phyloP scores from a whole-genome alignment of 1,284 basidiomycete genomes.

The Trichosporon coremiiforme region DNA sequence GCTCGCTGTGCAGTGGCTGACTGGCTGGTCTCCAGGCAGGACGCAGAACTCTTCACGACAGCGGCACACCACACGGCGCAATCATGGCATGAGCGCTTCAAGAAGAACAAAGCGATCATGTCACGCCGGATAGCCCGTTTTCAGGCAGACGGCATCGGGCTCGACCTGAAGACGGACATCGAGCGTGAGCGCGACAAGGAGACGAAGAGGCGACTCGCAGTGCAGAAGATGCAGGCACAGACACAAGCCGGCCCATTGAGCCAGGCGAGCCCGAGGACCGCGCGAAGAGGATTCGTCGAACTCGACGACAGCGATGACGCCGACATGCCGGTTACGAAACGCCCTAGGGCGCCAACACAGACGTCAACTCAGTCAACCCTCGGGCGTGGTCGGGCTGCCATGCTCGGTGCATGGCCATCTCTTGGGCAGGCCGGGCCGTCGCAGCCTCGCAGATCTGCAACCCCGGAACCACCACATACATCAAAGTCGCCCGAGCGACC shows the following conservation, averaged over 20 bases:
- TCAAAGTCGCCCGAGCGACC: background rate
- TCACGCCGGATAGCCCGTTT: constrained; percentile 33
- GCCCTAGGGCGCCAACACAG: background rate
- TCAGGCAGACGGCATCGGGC: constrained; percentile 32
- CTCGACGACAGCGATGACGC: background rate
- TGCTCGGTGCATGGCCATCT: background rate
- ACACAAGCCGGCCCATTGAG: too few relatives aligned
- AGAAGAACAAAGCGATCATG: constrained; percentile 41
- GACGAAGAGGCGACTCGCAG: constrained; percentile 16
- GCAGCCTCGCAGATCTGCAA: background rate
- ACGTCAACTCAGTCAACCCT: background rate
- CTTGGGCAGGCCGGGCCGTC: background rate
- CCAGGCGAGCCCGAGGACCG: background rate
- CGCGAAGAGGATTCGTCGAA: background rate
- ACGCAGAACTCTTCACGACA: constrained; percentile 31
- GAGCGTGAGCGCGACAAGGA: constrained; percentile 34
- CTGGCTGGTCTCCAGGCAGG: background rate
- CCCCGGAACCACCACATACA: background rate
- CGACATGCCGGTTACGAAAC: background rate
- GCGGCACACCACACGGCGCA: constrained; percentile 41
- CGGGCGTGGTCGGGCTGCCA: background rate
- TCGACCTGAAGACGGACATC: constrained; percentile 37
- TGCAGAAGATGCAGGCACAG: background rate
- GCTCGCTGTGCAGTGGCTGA: constrained; percentile 4
- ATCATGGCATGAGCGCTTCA: constrained; percentile 53